A percentile compares a stretch with the other conserved stretches of the same genome.
Evolutionary conservation across 2,329 filamentous ascomycete genomes (phyloP).

Genomic region (Sarocladium oryzae): DNA sequence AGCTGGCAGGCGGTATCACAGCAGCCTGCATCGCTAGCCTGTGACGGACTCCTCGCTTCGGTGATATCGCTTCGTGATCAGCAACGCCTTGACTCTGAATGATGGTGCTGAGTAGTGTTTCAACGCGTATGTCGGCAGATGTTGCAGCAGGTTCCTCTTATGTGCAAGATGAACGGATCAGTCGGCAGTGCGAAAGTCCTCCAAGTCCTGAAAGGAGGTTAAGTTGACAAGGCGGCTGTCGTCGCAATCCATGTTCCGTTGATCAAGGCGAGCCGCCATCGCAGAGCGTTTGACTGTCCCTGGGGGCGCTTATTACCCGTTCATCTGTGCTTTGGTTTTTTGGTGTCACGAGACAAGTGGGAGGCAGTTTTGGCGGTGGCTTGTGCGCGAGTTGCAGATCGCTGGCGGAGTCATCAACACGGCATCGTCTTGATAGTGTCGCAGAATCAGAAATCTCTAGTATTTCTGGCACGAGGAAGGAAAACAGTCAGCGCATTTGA

Average conservation of each 20-base stretch:
- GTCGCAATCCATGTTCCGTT: neutral
- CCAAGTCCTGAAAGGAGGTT: neutral
- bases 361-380: too few relatives aligned
- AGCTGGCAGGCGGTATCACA: conserved; percentile 3
- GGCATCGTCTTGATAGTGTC: too few relatives aligned
- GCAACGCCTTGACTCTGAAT: neutral
- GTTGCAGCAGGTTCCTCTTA: neutral
- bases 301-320: too few relatives aligned
- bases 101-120: neutral
- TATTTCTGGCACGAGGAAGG: too few relatives aligned
- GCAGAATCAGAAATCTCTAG: too few relatives aligned
- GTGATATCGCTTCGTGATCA: conserved; percentile 7
- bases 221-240: neutral
- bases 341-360: too few relatives aligned
- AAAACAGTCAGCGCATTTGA: too few relatives aligned
- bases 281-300: too few relatives aligned
- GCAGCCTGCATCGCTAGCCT: neutral
- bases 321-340: too few relatives aligned
- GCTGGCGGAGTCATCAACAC: too few relatives aligned
- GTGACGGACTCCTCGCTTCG: neutral
- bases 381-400: too few relatives aligned
- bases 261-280: neutral
- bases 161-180: neutral
- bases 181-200: neutral
- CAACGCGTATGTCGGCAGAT: neutral